Evolutionary conservation across 169 alveolate species (phyloP).

Genomic region (Plasmodium inui): DNA sequence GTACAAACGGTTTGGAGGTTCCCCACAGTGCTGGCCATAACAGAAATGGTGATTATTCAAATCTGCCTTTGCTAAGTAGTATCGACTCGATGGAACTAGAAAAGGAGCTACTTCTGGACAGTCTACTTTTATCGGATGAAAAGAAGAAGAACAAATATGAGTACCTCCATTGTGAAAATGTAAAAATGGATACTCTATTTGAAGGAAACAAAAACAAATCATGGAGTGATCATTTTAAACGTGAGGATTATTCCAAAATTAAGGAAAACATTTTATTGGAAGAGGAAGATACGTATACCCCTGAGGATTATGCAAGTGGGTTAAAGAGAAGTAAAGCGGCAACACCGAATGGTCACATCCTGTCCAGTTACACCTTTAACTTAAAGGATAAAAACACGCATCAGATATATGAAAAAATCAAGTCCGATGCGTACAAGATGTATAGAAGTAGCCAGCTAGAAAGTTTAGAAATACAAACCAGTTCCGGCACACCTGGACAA

Average conservation of each 20-base stretch:
- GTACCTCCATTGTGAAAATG: slow-evolving; percentile 32
- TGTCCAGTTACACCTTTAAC: slow-evolving; percentile 39
- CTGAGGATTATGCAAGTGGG: slow-evolving; percentile 66
- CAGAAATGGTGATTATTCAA: background rate
- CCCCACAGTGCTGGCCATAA: background rate
- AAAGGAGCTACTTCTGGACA: slow-evolving; percentile 22
- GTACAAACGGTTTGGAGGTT: background rate
- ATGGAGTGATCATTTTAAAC: slow-evolving; percentile 7
- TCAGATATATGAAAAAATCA: slow-evolving; percentile 38
- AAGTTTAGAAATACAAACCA: slow-evolving; percentile 17
- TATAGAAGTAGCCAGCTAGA: slow-evolving; percentile 35
- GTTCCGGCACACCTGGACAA: background rate
- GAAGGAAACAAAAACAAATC: slow-evolving; percentile 5
- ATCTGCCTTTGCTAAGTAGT: background rate
- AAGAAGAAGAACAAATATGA: slow-evolving; percentile 2
- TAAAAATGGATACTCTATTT: slow-evolving; percentile 61
- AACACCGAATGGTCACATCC: background rate
- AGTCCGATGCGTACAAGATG: slow-evolving; percentile 58
- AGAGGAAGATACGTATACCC: slow-evolving; percentile 64
- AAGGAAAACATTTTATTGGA: slow-evolving; percentile 35
- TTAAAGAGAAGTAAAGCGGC: slow-evolving; percentile 8
- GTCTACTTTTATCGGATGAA: slow-evolving; percentile 15
- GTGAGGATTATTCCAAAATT: slow-evolving; percentile 27
- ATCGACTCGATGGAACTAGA: slow-evolving; percentile 15
- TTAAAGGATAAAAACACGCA: slow-evolving; percentile 53